These are phyloP conservation scores for Clavaria fumosa DNA, from an alignment of 768 basidiomycete species.

Conservation along the genomic window DNA sequence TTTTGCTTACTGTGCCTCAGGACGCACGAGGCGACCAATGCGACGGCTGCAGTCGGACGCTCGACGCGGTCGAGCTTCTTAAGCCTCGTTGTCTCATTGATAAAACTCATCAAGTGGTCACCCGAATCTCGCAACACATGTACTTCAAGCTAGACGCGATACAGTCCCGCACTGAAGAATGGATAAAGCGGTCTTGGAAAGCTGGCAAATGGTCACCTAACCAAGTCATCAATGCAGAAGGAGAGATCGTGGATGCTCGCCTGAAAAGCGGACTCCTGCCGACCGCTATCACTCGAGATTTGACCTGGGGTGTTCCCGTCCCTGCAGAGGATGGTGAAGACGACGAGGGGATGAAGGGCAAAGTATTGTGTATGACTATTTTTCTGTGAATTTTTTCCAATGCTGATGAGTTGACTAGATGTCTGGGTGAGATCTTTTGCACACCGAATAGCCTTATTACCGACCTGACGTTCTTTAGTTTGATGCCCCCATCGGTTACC, in stretches of 20 bases:
- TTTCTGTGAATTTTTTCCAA: slow-evolving; percentile 5
- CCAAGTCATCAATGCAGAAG: slow-evolving; percentile 76
- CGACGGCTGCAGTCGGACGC: slow-evolving; percentile 81
- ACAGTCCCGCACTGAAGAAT: slow-evolving; percentile 72
- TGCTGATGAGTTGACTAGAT: slow-evolving; percentile 39
- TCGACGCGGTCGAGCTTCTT: slow-evolving; percentile 86
- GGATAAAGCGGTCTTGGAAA: slow-evolving; percentile 69
- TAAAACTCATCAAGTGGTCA: slow-evolving; percentile 61
- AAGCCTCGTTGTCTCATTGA: slow-evolving; percentile 89
- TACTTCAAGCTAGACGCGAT: slow-evolving; percentile 76
- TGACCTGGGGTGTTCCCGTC: slow-evolving; percentile 93
- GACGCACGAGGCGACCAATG: slow-evolving; percentile 99
- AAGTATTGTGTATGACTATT: slow-evolving; percentile 79
- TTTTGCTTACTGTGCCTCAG: slow-evolving; percentile 20
- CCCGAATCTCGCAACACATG: slow-evolving; percentile 75
- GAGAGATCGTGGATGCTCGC: slow-evolving; percentile 79
- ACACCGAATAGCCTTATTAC: slow-evolving; percentile 1
- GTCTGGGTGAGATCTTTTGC: slow-evolving; percentile 62
- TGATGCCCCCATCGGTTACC: slow-evolving; percentile 93
- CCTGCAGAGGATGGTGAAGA: slow-evolving; percentile 59
- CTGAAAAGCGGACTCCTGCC: slow-evolving; percentile 74
- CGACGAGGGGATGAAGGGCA: slow-evolving; percentile 74
- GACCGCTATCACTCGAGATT: slow-evolving; percentile 84
- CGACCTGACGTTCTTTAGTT: slow-evolving; percentile 41
- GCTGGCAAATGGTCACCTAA: slow-evolving; percentile 89